These are phyloP conservation scores for Malbranchea zuffiana DNA, from an alignment of 2,329 filamentous ascomycete genomes.

Conservation along the genomic window DNA sequence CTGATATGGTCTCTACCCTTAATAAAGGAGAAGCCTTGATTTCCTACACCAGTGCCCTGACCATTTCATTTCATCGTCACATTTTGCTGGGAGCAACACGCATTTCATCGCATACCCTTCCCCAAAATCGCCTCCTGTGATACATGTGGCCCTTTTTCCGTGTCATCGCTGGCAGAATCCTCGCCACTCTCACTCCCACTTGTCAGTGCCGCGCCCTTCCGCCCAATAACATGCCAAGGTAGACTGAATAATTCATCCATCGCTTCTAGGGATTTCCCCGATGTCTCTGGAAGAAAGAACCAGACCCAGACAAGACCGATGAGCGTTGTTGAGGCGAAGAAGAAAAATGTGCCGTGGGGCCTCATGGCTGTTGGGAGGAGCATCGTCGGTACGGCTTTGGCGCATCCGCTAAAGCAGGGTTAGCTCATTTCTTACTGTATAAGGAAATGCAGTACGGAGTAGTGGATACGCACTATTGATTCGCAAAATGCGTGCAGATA, in stretches of 20 bases:
- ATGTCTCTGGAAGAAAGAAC: slow-evolving; percentile 60
- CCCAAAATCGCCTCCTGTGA: too few relatives aligned
- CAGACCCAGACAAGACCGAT: slow-evolving; percentile 57
- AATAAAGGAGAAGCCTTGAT: too few relatives aligned
- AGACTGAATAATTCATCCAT: slow-evolving; percentile 16
- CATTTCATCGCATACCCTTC: too few relatives aligned
- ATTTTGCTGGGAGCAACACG: too few relatives aligned
- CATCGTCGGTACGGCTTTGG: slow-evolving; percentile 23
- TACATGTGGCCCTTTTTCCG: too few relatives aligned
- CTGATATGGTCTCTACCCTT: too few relatives aligned
- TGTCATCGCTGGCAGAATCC: too few relatives aligned
- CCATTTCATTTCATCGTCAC: too few relatives aligned
- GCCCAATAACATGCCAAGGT: slow-evolving; percentile 15
- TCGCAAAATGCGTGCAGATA: slow-evolving; percentile 36
- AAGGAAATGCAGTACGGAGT: neutral
- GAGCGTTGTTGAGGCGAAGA: slow-evolving; percentile 57
- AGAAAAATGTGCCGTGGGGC: slow-evolving; percentile 60
- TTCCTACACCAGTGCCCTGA: too few relatives aligned
- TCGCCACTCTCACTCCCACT: slow-evolving; percentile 6
- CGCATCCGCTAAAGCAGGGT: slow-evolving; percentile 14
- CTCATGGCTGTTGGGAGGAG: slow-evolving; percentile 42
- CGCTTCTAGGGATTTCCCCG: slow-evolving; percentile 38
- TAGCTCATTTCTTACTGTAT: slow-evolving; percentile 1
- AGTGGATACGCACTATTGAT: slow-evolving; percentile 22
- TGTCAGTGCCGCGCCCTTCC: slow-evolving; percentile 14